Base-by-base conservation (phyloP, 306 rosid species). In the Lithocarpus polystachyus region DNA sequence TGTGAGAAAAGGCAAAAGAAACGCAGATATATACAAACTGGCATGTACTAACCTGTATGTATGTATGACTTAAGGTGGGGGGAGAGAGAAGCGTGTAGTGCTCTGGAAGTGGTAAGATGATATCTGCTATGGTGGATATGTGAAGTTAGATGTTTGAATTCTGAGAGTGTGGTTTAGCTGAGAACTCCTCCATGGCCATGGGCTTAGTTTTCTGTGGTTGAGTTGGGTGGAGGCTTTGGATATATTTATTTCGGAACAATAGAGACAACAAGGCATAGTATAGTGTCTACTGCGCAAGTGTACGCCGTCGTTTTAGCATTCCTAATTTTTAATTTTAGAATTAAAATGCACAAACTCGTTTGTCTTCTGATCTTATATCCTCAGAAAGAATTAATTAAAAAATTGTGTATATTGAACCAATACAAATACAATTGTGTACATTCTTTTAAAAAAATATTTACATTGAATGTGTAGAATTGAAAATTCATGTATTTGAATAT, bases 11-110 rank as follows among this genome's bases (percentile, higher is more conserved):
- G 48, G 37, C 31, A 37, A 61, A 5, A 3, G 4, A 31, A 9
- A 23, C 52, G 17, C 10, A 20, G 40, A 62, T 31, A 40, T 29
- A 14, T 6, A 60, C 22, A 56, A 54, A 56, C 12, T 17, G 71
- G 54, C 56, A 65, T 17, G 59, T 18, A 56, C 82, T 65, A 72
- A 83, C 84, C 86, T 80, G 76, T 59, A 67, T n/a, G 83, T 82
- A 84, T 80, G 84, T 53, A 67, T 29, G 83, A 35, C 72, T 68
- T 10, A 9, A 67, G 72, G 26, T 4, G 15, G 3, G 72, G 5
- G 71, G 72, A 37, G 57, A 35, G 55, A n/a, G 56, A 68, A 56
- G 59, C 56, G 19, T 70, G 56, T 20, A 20, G 7, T 23, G 62
- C 10, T 45, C 55, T 28, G 56, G 75, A 35, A 40, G 22, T 23